Evolutionary conservation across 495 filamentous ascomycete genomes (phyloP).

Genomic region (Apodospora peruviana): DNA sequence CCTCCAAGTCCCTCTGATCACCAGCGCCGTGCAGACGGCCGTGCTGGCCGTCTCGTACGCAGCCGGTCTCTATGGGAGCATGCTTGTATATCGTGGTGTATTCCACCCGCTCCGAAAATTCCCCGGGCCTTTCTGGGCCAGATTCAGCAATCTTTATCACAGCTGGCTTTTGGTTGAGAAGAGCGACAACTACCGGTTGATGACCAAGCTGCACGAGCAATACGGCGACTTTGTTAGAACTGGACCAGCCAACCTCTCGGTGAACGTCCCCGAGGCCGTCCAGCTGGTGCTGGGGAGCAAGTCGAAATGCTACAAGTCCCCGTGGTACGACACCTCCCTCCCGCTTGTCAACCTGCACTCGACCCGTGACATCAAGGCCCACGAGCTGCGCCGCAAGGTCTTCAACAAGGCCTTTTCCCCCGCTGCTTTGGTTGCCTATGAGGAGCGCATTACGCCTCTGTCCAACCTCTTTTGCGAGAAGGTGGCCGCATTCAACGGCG

Average conservation of each 20-base stretch:
- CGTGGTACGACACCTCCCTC: conserved; percentile 6
- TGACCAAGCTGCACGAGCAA: conserved; percentile 3
- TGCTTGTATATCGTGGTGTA: conserved; percentile 4
- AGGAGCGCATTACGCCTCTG: conserved; percentile 7
- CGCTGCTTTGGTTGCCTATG: conserved; percentile 1
- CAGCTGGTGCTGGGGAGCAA: conserved; percentile 1
- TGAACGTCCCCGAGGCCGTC: conserved; percentile 5
- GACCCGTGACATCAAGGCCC: conserved; percentile 3
- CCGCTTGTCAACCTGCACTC: conserved; percentile 9
- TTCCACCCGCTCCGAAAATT: conserved; percentile 7
- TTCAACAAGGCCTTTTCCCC: conserved; percentile 9
- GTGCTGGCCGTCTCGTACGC: not conserved
- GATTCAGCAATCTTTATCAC: conserved; percentile 8
- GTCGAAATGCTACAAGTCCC: conserved; percentile 3
- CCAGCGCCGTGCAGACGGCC: not conserved
- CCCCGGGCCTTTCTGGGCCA: conserved; percentile 1
- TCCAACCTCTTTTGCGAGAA: conserved; percentile 8
- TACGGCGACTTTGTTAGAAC: conserved; percentile 6
- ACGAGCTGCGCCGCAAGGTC: conserved; percentile 9
- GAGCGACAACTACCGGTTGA: conserved; percentile 7
- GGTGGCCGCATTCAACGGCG: not conserved
- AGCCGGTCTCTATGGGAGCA: conserved; percentile 2
- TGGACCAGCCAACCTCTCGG: conserved; percentile 5
- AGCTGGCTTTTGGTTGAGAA: conserved; percentile 6
- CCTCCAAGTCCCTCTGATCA: not conserved